Evolutionary conservation across 495 filamentous ascomycete species (phyloP).

Genomic region (Tuber calosporum): DNA sequence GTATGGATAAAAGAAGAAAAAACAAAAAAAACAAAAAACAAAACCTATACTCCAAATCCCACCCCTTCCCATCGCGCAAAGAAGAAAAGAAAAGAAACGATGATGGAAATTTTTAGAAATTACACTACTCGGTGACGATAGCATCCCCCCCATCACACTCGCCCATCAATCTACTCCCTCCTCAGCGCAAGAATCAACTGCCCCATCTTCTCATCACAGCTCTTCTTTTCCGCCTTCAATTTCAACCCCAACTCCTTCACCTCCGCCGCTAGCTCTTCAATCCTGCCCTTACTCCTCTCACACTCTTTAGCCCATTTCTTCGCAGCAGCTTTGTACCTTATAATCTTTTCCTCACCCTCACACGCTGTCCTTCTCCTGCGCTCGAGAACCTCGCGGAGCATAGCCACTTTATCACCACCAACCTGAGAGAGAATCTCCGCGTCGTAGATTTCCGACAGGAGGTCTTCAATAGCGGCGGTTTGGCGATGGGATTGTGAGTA

Average conservation of each 20-base stretch:
- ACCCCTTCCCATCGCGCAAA: background rate
- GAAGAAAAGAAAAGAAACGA: background rate
- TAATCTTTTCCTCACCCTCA: conserved; percentile 31
- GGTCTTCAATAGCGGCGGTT: background rate
- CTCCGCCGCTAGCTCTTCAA: conserved; percentile 32
- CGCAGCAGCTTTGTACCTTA: conserved; percentile 26
- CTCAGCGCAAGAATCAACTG: conserved; percentile 38
- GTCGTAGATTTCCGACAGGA: background rate
- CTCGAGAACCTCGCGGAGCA: conserved; percentile 7
- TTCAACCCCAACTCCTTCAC: conserved; percentile 24
- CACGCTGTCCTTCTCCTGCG: conserved; percentile 4
- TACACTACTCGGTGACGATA: background rate
- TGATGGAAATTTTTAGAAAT: background rate
- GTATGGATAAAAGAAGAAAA: background rate
- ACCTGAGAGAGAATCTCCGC: background rate
- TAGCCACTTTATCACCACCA: background rate
- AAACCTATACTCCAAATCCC: conserved; percentile 25
- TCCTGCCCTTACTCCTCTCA: conserved; percentile 19
- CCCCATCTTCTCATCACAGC: conserved; percentile 39
- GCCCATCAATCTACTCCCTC: conserved; percentile 13
- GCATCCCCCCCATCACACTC: background rate
- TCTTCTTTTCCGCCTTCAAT: conserved; percentile 40
- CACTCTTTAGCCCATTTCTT: conserved; percentile 29
- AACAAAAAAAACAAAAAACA: background rate
- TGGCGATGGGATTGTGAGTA: background rate